Conservation (phyloP, 73 alveolate species). For the Paramecium bursaria region DNA sequence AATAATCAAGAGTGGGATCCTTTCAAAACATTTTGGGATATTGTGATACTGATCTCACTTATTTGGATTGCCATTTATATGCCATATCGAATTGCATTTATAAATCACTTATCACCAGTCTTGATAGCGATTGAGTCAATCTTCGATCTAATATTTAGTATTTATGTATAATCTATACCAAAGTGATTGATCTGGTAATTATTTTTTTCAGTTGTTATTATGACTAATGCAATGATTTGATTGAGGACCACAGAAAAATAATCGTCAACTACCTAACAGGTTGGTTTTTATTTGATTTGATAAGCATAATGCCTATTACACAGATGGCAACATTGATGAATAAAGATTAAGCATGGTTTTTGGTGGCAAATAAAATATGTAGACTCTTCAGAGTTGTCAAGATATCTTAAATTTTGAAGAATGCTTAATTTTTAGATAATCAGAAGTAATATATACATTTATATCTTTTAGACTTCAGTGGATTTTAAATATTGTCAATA, state of each 20-base stretch:
- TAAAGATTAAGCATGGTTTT: too few species aligned
- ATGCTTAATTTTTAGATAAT: constrained; percentile 21
- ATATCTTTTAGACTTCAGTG: background rate
- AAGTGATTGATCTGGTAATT: constrained; percentile 12
- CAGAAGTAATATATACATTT: background rate
- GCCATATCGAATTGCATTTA: constrained; percentile 22
- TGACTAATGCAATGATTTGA: constrained; percentile 17
- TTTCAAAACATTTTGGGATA: constrained; percentile 23
- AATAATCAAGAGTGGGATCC: constrained; percentile 27
- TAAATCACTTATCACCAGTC: background rate
- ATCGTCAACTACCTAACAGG: background rate
- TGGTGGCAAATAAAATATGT: background rate
- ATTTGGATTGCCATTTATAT: background rate
- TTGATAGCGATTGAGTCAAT: background rate
- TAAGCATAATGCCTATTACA: background rate
- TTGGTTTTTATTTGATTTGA: constrained; percentile 25
- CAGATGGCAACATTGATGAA: too few species aligned
- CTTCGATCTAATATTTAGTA: constrained; percentile 24
- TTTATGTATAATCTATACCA: background rate
- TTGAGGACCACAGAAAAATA: background rate
- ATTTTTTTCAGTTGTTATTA: constrained; percentile 13
- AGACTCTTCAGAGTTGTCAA: background rate
- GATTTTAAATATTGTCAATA: background rate
- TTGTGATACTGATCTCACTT: constrained; percentile 1
- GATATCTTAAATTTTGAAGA: background rate